Percentiles rank a stretch among this genome's conserved stretches.
phyloP scores from a whole-genome alignment of 768 basidiomycete genomes.

The Paxillus involutus region DNA sequence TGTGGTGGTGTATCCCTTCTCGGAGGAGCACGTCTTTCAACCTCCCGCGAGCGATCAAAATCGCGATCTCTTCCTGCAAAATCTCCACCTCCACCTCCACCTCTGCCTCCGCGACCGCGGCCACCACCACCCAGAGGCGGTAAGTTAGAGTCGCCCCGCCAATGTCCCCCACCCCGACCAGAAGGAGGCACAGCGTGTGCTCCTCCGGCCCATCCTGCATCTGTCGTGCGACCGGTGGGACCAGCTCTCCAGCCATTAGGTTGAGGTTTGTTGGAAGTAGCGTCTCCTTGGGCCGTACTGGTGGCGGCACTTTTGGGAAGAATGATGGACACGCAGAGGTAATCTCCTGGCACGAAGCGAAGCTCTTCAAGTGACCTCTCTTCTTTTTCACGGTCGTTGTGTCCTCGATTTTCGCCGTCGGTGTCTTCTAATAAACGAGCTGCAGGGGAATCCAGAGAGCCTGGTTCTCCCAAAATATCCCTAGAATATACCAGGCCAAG shows the following conservation, averaged over 20 bases:
- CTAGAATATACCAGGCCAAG: constrained; percentile 81
- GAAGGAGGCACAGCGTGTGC: constrained; percentile 34
- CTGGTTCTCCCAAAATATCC: constrained; percentile 82
- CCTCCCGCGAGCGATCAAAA: constrained; percentile 37
- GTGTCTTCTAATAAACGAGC: constrained; percentile 59
- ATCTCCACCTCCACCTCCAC: constrained; percentile 24
- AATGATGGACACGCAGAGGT: constrained; percentile 69
- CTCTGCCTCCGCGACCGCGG: constrained; percentile 43
- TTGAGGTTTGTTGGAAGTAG: constrained; percentile 34
- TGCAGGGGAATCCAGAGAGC: constrained; percentile 54
- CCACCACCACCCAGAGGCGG: constrained; percentile 37
- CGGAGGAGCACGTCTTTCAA: constrained; percentile 51
- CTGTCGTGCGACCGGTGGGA: constrained; percentile 38
- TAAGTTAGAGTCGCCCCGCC: constrained; percentile 68
- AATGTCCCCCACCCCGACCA: constrained; percentile 67
- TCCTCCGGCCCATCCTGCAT: constrained; percentile 50
- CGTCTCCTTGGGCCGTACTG: constrained; percentile 49
- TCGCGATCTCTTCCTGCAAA: constrained; percentile 37
- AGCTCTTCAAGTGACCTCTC: constrained; percentile 79
- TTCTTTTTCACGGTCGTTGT: constrained; percentile 50
- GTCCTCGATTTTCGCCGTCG: constrained; percentile 31
- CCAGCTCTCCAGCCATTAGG: constrained; percentile 36
- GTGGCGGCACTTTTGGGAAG: constrained; percentile 61
- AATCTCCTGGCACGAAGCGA: constrained; percentile 80
- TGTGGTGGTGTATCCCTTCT: constrained; percentile 49